Conservation (phyloP, 148 eudicot species). For the Nepenthes mirabilis region DNA sequence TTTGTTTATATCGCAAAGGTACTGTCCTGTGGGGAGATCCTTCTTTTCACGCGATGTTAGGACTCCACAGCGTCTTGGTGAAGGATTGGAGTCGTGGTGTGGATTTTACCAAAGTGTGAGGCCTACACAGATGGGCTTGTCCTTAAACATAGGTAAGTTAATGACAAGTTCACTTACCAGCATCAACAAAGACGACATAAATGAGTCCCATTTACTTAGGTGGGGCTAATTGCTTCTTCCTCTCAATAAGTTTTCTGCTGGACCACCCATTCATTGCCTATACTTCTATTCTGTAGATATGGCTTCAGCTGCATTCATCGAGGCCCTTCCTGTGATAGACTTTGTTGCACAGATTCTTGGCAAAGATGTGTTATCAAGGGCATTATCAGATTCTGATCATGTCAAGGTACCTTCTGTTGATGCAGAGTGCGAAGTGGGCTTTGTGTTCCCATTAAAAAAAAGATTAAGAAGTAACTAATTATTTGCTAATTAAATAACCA, state of each 20-base stretch:
- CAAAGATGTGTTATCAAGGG: conserved; percentile 47
- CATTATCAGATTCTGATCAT: conserved; percentile 55
- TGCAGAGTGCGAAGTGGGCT: not conserved
- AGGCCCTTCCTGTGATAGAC: conserved; percentile 58
- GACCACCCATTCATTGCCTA: not conserved
- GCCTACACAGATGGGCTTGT: conserved; percentile 74
- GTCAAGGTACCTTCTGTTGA: conserved; percentile 32
- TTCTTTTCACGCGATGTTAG: conserved; percentile 52
- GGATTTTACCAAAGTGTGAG: conserved; percentile 72
- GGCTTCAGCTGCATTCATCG: conserved; percentile 65
- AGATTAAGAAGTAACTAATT: not conserved
- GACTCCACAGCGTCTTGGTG: conserved; percentile 51
- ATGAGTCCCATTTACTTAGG: too few relatives aligned
- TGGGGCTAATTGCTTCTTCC: too few relatives aligned
- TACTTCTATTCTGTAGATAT: conserved; percentile 26
- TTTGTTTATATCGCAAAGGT: conserved; percentile 18
- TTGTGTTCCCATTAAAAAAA: not conserved
- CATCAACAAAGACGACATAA: too few relatives aligned
- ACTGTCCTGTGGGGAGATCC: conserved; percentile 49
- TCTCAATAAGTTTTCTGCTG: not conserved
- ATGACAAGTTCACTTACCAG: too few relatives aligned
- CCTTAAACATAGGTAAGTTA: conserved; percentile 48
- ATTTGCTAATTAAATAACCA: not conserved
- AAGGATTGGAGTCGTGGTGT: conserved; percentile 67
- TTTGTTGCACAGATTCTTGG: conserved; percentile 57